These are phyloP conservation scores for Allomyces macrogynus DNA, from an alignment of 192 early-diverging fungal species.

Conservation along the genomic window DNA sequence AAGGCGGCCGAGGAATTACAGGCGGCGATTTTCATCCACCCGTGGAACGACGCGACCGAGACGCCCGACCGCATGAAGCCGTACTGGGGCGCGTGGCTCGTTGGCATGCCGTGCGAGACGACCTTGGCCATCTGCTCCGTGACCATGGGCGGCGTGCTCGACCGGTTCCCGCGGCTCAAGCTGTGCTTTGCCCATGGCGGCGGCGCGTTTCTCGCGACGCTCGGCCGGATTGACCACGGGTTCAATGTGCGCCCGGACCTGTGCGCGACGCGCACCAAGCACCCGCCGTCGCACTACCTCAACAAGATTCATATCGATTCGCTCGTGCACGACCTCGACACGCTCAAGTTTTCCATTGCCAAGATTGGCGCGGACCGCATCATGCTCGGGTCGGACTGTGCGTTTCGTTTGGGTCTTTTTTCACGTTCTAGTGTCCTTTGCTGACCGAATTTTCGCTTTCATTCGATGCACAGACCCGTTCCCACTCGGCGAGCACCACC, in stretches of 20 bases:
- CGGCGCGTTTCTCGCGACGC: slow-evolving; percentile 39
- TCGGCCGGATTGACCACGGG: slow-evolving; percentile 46
- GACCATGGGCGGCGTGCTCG: slow-evolving; percentile 43
- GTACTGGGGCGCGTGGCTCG: slow-evolving; percentile 9
- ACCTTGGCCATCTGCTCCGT: slow-evolving; percentile 42
- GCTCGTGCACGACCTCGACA: slow-evolving; percentile 43
- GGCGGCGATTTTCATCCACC: slow-evolving; percentile 38
- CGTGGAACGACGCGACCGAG: slow-evolving; percentile 43
- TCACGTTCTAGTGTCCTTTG: neutral
- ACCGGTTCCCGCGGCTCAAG: slow-evolving; percentile 35
- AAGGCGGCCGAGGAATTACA: slow-evolving; percentile 42
- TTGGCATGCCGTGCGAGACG: slow-evolving; percentile 45
- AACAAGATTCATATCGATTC: slow-evolving; percentile 40
- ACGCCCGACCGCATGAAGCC: neutral
- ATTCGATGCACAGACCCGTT: slow-evolving; percentile 14
- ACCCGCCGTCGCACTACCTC: slow-evolving; percentile 27
- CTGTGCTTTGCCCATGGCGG: slow-evolving; percentile 46
- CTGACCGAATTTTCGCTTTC: neutral
- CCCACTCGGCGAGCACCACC: slow-evolving; percentile 33
- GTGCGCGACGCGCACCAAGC: slow-evolving; percentile 29
- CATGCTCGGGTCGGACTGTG: slow-evolving; percentile 37
- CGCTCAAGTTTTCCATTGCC: slow-evolving; percentile 34
- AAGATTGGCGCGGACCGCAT: slow-evolving; percentile 39
- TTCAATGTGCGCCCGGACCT: slow-evolving; percentile 43
- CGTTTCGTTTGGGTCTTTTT: slow-evolving; percentile 6